Conservation (phyloP, 2,329 filamentous ascomycete species). For the Piedraia hortae region DNA sequence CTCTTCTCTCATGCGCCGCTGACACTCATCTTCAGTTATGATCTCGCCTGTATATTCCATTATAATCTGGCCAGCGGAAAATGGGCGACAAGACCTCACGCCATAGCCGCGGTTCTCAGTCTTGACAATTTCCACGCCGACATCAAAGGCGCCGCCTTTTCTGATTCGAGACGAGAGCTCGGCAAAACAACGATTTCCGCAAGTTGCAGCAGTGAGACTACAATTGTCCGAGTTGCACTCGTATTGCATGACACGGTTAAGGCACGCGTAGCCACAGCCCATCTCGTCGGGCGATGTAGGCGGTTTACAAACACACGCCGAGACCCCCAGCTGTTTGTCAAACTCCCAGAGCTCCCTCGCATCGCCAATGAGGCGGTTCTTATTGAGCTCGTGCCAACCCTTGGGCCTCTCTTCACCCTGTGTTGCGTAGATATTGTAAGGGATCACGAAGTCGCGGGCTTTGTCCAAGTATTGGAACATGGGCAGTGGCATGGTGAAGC, state of each 20-base stretch:
- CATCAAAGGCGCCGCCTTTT: slow-evolving; percentile 54
- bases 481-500: slow-evolving; percentile 10
- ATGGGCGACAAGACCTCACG: slow-evolving; percentile 69
- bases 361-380: slow-evolving; percentile 48
- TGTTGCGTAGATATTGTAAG: slow-evolving; percentile 58
- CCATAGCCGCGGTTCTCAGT: slow-evolving; percentile 72
- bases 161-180: slow-evolving; percentile 48
- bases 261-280: slow-evolving; percentile 69
- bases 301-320: slow-evolving; percentile 40
- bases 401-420: slow-evolving; percentile 65
- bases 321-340: slow-evolving; percentile 7
- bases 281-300: slow-evolving; percentile 25
- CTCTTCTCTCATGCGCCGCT: slow-evolving; percentile 70
- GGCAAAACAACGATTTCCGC: slow-evolving; percentile 70
- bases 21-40: slow-evolving; percentile 80
- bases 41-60: slow-evolving; percentile 97
- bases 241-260: slow-evolving; percentile 91
- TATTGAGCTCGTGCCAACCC: slow-evolving; percentile 76
- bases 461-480: slow-evolving; percentile 27
- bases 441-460: slow-evolving; percentile 53
- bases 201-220: slow-evolving; percentile 42
- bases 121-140: slow-evolving; percentile 87
- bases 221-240: slow-evolving; percentile 87
- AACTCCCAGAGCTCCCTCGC: slow-evolving; percentile 13
- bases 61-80: slow-evolving; percentile 76